phyloP scores from a whole-genome alignment of 129 eudicot genomes.

The Heracleum sosnowskyi region DNA sequence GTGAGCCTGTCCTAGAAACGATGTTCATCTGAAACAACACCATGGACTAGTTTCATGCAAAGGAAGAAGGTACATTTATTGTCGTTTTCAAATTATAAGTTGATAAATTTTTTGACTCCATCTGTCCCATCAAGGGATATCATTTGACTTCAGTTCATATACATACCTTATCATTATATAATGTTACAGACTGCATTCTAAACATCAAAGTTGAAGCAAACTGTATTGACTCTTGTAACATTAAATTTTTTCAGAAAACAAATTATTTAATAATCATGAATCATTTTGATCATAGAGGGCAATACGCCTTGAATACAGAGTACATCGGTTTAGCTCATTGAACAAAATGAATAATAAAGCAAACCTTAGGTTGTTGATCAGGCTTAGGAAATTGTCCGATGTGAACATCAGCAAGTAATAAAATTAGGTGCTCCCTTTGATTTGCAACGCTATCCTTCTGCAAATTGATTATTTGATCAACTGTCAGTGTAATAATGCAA shows the following conservation, averaged over 20 bases:
- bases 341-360: background rate
- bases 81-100: background rate
- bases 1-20: background rate
- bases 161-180: background rate
- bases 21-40: background rate
- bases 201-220: background rate
- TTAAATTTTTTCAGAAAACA: background rate
- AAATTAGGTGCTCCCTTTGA: constrained; percentile 94
- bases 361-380: constrained; percentile 98
- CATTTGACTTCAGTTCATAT: background rate
- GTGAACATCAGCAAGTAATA: constrained; percentile 97
- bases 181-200: background rate
- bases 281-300: background rate
- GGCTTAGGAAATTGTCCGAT: constrained; percentile 93
- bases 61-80: background rate
- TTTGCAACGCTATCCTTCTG: constrained; percentile 94
- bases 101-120: background rate
- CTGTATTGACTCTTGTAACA: background rate
- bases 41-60: background rate
- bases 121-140: background rate
- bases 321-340: background rate
- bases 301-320: background rate
- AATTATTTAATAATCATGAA: too few relatives aligned
- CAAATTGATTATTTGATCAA: constrained; percentile 19
- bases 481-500: background rate